phyloP scores from a whole-genome alignment of 257 asterid species.

The Schizonepeta tenuifolia region DNA sequence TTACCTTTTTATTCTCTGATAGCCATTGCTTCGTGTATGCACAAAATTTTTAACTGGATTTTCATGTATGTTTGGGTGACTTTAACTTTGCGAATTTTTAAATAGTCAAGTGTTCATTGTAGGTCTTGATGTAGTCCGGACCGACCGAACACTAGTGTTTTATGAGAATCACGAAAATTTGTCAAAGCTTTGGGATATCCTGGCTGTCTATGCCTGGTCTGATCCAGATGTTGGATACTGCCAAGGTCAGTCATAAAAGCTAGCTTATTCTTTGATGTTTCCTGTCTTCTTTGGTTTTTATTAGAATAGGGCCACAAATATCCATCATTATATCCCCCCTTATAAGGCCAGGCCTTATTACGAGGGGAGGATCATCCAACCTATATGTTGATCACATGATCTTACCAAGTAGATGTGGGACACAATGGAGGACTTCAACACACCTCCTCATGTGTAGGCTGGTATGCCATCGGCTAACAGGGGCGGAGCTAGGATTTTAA shows the following conservation, averaged over 20 bases:
- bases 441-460: too few species aligned
- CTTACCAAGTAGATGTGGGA: too few species aligned
- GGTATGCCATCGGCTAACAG: too few species aligned
- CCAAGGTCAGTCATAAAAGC: constrained; percentile 67
- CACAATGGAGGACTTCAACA: too few species aligned
- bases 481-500: too few species aligned
- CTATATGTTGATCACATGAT: too few species aligned
- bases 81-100: constrained; percentile 28
- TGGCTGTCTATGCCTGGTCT: constrained; percentile 89
- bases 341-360: too few species aligned
- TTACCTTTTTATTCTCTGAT: background rate
- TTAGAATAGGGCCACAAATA: too few species aligned
- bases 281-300: background rate
- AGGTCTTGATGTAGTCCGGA: constrained; percentile 94
- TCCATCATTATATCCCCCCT: too few species aligned
- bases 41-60: background rate
- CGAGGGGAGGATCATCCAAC: too few species aligned
- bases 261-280: constrained; percentile 10
- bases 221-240: constrained; percentile 91
- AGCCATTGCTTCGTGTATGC: constrained; percentile 12
- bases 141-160: constrained; percentile 82
- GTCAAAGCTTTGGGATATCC: constrained; percentile 92
- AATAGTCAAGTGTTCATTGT: constrained; percentile 34
- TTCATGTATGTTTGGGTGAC: constrained; percentile 17
- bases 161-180: constrained; percentile 82